These are phyloP conservation scores for Pholiota microspora DNA, from an alignment of 768 basidiomycete species.

Conservation along the genomic window DNA sequence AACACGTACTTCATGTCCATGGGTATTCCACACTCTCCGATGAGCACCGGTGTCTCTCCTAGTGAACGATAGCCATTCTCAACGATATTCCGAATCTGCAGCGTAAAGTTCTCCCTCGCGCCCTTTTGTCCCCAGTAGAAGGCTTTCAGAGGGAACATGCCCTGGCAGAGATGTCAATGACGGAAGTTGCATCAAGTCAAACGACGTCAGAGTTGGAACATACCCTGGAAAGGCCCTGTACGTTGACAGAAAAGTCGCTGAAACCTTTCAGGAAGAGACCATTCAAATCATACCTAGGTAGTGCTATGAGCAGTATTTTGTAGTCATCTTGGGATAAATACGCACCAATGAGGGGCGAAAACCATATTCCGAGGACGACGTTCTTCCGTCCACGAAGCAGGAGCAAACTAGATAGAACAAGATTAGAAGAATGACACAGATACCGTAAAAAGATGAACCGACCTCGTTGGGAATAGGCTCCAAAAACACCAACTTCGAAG, in stretches of 20 bases:
- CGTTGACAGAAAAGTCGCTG: conserved; percentile 85
- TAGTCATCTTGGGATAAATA: background rate
- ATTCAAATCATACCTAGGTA: conserved; percentile 87
- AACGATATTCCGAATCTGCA: conserved; percentile 81
- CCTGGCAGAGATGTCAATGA: conserved; percentile 42
- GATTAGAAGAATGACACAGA: conserved; percentile 6
- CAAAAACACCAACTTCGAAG: conserved; percentile 65
- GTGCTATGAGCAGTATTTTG: background rate
- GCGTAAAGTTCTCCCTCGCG: conserved; percentile 74
- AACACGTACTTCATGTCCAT: conserved; percentile 96
- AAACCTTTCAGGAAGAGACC: conserved; percentile 83
- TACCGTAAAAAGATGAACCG: conserved; percentile 2
- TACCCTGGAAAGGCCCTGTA: conserved; percentile 88
- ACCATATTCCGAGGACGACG: conserved; percentile 27
- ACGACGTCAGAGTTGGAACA: conserved; percentile 17
- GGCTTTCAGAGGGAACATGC: conserved; percentile 76
- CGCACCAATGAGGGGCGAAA: conserved; percentile 39
- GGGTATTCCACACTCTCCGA: conserved; percentile 93
- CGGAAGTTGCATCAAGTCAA: background rate
- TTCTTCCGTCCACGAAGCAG: conserved; percentile 70
- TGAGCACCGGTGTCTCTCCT: conserved; percentile 79
- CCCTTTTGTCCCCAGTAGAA: conserved; percentile 89
- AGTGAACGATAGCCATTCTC: conserved; percentile 64
- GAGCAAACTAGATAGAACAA: conserved; percentile 60
- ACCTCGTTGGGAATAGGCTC: conserved; percentile 97